Evolutionary conservation across 2,329 filamentous ascomycete genomes (phyloP), one percentile per base, ranked within the genome.

Genomic region (Alternaria ventricosa): DNA sequence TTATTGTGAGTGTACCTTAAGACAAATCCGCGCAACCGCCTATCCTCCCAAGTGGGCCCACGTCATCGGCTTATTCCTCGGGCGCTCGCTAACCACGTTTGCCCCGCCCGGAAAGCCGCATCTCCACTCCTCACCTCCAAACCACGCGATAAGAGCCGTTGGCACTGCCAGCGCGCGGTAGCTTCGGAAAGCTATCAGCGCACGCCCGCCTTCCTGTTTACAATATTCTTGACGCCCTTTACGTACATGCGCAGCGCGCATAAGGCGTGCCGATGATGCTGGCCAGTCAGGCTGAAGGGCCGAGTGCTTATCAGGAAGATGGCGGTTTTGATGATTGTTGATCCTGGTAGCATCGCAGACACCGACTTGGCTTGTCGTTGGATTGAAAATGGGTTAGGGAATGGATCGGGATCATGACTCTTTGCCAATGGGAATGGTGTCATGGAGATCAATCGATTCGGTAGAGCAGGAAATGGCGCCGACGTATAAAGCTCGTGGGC

Each of bases 121-220:
- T 53, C 60, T 62, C 60, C 60, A 58, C 47, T n/a, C 6, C 18
- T 22, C 28, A 41, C 36, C 36, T 51, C 49, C 49, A 51, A 51
- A 51, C 60, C 56, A 33, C 49, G 18, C 55, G 49, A 62, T 62
- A 59, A 62, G 55, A 28, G 30, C 27, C 46, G 54, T 36, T 36
- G 8, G 23, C 18, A n/a, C 9, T 6, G 15, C 46, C 36, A 30
- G 36, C 49, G 20, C 4, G 49, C 22, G 47, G 12, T 27, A 15
- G 47, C 55, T 18, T 27, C 41, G 27, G 22, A 27, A 46, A 43
- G 55, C 55, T 54, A 55, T 59, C 55, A 12, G n/a, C 15, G 27
- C 11, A 10, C 33, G 25, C 18, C 20, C 46, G 11, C 30, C 47
- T 50, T 28, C 33, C 44, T 44, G 13, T 36, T 44, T 36, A 20